A percentile compares a stretch with the other conserved stretches of the same genome.
phyloP scores from a whole-genome alignment of 495 filamentous ascomycete species.

The Hypoxylon cercidicola region DNA sequence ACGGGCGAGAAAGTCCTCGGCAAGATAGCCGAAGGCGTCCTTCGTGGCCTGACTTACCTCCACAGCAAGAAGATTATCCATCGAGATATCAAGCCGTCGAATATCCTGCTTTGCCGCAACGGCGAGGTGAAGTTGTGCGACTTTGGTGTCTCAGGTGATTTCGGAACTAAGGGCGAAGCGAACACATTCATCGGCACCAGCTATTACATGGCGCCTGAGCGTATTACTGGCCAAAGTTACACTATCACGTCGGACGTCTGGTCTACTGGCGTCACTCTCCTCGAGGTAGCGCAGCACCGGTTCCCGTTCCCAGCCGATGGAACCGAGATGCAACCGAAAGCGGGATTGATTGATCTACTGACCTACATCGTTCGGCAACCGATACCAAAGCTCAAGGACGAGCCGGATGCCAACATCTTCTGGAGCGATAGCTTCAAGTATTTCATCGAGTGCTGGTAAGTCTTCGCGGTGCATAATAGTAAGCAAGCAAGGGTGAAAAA shows the following conservation, averaged over 20 bases:
- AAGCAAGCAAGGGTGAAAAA: neutral
- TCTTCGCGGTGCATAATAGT: slow-evolving; percentile 41
- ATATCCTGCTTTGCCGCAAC: slow-evolving; percentile 91
- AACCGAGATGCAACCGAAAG: slow-evolving; percentile 85
- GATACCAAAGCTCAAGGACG: slow-evolving; percentile 95
- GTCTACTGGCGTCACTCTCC: slow-evolving; percentile 93
- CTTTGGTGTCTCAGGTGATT: slow-evolving; percentile 97
- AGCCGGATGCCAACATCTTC: slow-evolving; percentile 79
- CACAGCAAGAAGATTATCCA: slow-evolving; percentile 97
- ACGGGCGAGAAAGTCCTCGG: slow-evolving; percentile 98
- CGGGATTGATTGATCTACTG: slow-evolving; percentile 91
- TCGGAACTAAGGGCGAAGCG: slow-evolving; percentile 97
- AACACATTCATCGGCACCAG: slow-evolving; percentile 99
- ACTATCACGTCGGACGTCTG: slow-evolving; percentile 99
- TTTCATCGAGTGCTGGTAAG: slow-evolving; percentile 99
- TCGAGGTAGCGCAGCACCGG: slow-evolving; percentile 96
- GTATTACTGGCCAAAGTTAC: slow-evolving; percentile 96
- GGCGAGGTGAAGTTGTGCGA: slow-evolving; percentile 98
- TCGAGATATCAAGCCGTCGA: slow-evolving; percentile 98
- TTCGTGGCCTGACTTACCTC: slow-evolving; percentile 95
- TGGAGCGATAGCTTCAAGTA: slow-evolving; percentile 99
- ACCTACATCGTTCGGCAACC: slow-evolving; percentile 97
- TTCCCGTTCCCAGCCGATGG: slow-evolving; percentile 98
- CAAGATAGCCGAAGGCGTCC: slow-evolving; percentile 94
- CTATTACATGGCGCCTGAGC: slow-evolving; percentile 99